A percentile compares a stretch with the other conserved stretches of the same genome.
phyloP scores from a whole-genome alignment of 2,329 filamentous ascomycete genomes.

The Alternaria postmessia region DNA sequence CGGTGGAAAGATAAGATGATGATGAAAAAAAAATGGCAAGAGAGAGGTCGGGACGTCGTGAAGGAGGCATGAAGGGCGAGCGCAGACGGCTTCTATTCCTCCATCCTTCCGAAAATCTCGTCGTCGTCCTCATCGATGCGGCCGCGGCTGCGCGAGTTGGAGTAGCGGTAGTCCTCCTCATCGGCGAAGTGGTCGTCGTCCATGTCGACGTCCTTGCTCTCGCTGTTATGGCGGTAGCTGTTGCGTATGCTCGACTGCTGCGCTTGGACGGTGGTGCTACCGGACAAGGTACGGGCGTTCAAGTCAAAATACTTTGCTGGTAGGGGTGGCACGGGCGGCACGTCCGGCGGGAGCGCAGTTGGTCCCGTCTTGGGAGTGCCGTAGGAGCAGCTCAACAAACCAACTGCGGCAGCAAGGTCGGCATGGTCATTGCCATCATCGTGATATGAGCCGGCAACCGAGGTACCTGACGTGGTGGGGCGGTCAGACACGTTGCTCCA shows the following conservation, averaged over 20 bases:
- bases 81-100: constrained; percentile 63
- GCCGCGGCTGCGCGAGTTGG: constrained; percentile 57
- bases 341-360: constrained; percentile 70
- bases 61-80: constrained; percentile 2
- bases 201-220: constrained; percentile 58
- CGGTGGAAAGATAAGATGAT: constrained; percentile 15
- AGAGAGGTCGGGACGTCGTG: constrained; percentile 19
- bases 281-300: constrained; percentile 62
- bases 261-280: constrained; percentile 62
- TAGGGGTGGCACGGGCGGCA: constrained; percentile 86
- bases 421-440: constrained; percentile 75
- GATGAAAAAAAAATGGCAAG: constrained; percentile 8
- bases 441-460: constrained; percentile 69
- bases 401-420: constrained; percentile 88
- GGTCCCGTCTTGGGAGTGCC: constrained; percentile 76
- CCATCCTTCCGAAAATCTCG: constrained; percentile 95
- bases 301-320: constrained; percentile 78
- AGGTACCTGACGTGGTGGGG: constrained; percentile 73
- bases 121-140: constrained; percentile 90
- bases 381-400: constrained; percentile 90
- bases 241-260: constrained; percentile 69
- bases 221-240: constrained; percentile 64
- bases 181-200: constrained; percentile 68
- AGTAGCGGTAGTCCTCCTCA: constrained; percentile 69
- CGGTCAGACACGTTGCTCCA: constrained; percentile 74